These are phyloP conservation scores for Nothomitra cinnamomea DNA, from an alignment of 2,329 filamentous ascomycete genomes.

Conservation along the genomic window DNA sequence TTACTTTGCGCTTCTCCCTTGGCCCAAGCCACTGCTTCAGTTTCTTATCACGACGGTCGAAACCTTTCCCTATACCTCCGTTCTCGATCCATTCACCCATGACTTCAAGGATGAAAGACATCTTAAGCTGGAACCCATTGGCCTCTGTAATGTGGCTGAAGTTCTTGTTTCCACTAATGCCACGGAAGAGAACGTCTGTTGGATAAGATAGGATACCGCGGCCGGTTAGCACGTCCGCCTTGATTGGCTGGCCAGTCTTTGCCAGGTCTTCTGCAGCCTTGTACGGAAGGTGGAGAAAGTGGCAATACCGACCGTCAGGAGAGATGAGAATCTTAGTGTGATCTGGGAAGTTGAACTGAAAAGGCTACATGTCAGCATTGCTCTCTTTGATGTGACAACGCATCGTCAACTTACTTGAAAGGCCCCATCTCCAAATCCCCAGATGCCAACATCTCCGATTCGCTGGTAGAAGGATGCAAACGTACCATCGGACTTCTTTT, in stretches of 20 bases:
- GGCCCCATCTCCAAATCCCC: conserved; percentile 32
- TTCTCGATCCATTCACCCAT: conserved; percentile 55
- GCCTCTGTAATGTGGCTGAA: conserved; percentile 46
- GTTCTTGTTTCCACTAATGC: conserved; percentile 20
- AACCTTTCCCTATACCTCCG: conserved; percentile 49
- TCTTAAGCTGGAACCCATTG: conserved; percentile 57
- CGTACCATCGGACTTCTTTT: conserved; percentile 11
- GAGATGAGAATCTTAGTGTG: conserved; percentile 34
- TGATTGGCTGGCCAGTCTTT: conserved; percentile 44
- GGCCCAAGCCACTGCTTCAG: conserved; percentile 18
- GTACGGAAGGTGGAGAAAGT: conserved; percentile 31
- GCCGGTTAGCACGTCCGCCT: conserved; percentile 51
- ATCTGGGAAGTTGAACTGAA: conserved; percentile 33
- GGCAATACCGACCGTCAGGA: conserved; percentile 20
- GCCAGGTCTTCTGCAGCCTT: conserved; percentile 27
- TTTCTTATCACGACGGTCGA: conserved; percentile 36
- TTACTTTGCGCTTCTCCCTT: background rate
- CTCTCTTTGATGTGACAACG: background rate
- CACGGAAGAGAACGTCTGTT: conserved; percentile 32
- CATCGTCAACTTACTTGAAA: conserved; percentile 22
- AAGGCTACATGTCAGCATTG: background rate
- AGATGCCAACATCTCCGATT: conserved; percentile 34
- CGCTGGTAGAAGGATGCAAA: conserved; percentile 34
- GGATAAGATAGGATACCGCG: conserved; percentile 56
- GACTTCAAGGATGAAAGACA: conserved; percentile 52